Evolutionary conservation across 305 asterid species (phyloP), one percentile per base, ranked within the genome.

Genomic region (Petunia hybrid): DNA sequence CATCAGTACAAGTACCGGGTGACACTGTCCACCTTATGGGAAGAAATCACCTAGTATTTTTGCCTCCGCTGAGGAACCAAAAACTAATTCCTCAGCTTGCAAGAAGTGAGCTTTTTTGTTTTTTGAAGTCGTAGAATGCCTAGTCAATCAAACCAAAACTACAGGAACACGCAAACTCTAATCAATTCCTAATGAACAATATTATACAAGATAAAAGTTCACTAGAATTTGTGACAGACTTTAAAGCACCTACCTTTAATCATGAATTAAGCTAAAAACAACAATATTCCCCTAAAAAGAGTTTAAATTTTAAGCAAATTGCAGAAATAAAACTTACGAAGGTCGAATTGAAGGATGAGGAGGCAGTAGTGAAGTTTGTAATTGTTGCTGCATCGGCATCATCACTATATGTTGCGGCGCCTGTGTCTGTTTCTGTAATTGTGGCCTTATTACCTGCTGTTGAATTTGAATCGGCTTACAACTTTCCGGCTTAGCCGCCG

Each of bases 261-360:
- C 5, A 39, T 31, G 10, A 78, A 79, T 79, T 79, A 45, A 79
- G 66, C 77, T 79, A 4, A 6, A 60, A 39, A 80, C 64, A 41
- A 42, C 16, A 14, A 53, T 46, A 75, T 31, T 46, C 80, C 64
- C 75, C 67, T 60, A 35, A 7, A 59, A 80, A 78, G 35, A 77
- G 3, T 53, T 12, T 63, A 75, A 40, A 60, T 82, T 61, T 74
- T 36, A 35, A n/a, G 42, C 7, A 16, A 68, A 81, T 78, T 31
- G 87, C 62, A 76, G 76, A 40, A 16, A 56, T 43, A 60, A 22
- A 42, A 88, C 90, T 89, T 85, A 94, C 98, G 85, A 7, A 63
- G 97, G 86, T 66, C 92, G 91, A 36, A 87, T 59, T 75, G 90
- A 68, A 85, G 91, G 89, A 83, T 86, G 88, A 86, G 85, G 65